Conservation (phyloP, 306 rosid genomes). For the Hippophae gyantsensis region DNA sequence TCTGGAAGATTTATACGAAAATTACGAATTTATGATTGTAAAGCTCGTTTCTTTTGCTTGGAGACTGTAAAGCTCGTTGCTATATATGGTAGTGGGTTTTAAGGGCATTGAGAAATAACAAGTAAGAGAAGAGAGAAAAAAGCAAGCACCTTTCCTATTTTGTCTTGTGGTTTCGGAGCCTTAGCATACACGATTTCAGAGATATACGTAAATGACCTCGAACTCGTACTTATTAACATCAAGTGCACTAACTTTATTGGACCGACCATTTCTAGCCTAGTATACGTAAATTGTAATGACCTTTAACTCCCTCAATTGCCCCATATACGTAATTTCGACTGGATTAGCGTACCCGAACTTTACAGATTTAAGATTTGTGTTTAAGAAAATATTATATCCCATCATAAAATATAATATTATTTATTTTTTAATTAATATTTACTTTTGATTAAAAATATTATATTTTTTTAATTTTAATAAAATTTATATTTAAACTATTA, state of each 20-base stretch:
- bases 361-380: too few relatives aligned
- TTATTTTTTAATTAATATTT: too few relatives aligned
- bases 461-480: too few relatives aligned
- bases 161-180: constrained; percentile 22
- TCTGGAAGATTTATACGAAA: not conserved
- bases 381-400: too few relatives aligned
- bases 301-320: too few relatives aligned
- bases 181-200: constrained; percentile 34
- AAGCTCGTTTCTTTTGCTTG: not conserved
- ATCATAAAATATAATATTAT: too few relatives aligned
- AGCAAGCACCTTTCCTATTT: constrained; percentile 17
- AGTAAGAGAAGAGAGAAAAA: constrained; percentile 19
- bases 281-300: too few relatives aligned
- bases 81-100: constrained; percentile 3
- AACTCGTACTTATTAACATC: constrained; percentile 15
- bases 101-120: not conserved
- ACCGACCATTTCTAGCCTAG: constrained; percentile 14
- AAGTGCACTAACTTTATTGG: constrained; percentile 21
- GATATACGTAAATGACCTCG: constrained; percentile 10
- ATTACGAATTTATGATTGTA: too few relatives aligned
- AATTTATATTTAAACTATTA: too few relatives aligned
- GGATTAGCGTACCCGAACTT: too few relatives aligned
- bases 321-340: too few relatives aligned
- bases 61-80: not conserved
- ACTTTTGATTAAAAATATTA: too few relatives aligned